These are phyloP conservation scores for Oryza glumipatula DNA, from an alignment of 176 grass and related monocot genomes.

Conservation along the genomic window DNA sequence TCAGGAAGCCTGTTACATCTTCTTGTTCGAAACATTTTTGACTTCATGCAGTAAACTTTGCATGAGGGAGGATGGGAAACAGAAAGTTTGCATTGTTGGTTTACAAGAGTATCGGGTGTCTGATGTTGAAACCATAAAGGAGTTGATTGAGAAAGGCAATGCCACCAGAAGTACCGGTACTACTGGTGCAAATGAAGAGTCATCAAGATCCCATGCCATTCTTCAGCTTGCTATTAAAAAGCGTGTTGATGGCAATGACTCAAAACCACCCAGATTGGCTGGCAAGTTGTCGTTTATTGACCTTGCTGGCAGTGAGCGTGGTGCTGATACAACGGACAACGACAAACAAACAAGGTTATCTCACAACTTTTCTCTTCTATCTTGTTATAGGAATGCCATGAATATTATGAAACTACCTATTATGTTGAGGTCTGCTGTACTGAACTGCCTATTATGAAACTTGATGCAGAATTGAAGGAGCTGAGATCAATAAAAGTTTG, in stretches of 20 bases:
- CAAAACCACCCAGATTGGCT: constrained; percentile 68
- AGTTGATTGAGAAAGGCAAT: constrained; percentile 95
- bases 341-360: constrained; percentile 97
- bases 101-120: constrained; percentile 89
- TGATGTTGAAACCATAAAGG: constrained; percentile 88
- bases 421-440: constrained; percentile 18
- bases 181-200: constrained; percentile 98
- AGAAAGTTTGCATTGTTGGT: constrained; percentile 98
- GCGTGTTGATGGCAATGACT: constrained; percentile 74
- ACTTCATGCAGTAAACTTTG: constrained; percentile 79
- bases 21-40: constrained; percentile 26
- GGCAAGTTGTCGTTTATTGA: constrained; percentile 98
- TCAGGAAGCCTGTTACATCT: not conserved
- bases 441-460: constrained; percentile 29
- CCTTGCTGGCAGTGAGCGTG: constrained; percentile 94
- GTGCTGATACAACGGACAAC: constrained; percentile 97
- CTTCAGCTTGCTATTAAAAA: constrained; percentile 99
- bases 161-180: constrained; percentile 90
- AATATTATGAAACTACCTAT: not conserved
- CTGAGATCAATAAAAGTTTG: constrained; percentile 99
- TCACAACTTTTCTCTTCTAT: constrained; percentile 6
- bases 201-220: constrained; percentile 97
- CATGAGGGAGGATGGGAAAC: constrained; percentile 99
- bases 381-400: not conserved
- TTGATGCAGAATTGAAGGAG: constrained; percentile 90